phyloP scores from a whole-genome alignment of 306 rosid species.

The Acacia melanoxylon region DNA sequence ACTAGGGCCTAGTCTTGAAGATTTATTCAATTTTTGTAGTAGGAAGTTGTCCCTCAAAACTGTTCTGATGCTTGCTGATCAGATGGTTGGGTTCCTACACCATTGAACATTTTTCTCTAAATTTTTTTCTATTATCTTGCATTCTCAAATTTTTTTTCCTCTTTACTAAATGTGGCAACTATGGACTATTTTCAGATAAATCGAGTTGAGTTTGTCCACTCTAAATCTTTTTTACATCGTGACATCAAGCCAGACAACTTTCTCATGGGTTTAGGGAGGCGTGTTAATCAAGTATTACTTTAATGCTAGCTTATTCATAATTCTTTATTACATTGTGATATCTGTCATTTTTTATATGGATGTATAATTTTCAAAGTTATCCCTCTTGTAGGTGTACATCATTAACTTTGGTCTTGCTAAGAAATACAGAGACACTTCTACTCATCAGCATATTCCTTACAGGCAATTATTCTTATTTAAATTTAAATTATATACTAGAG shows the following conservation, averaged over 20 bases:
- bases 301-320: slow-evolving; percentile 3
- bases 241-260: slow-evolving; percentile 97
- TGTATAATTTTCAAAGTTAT: slow-evolving; percentile 20
- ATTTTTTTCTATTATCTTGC: slow-evolving; percentile 10
- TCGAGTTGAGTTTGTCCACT: slow-evolving; percentile 88
- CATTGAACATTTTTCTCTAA: slow-evolving; percentile 2
- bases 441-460: slow-evolving; percentile 95
- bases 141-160: background rate
- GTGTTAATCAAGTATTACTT: slow-evolving; percentile 84
- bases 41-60: slow-evolving; percentile 94
- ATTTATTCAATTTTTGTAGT: slow-evolving; percentile 90
- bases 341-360: slow-evolving; percentile 21
- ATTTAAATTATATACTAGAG: background rate
- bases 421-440: slow-evolving; percentile 84
- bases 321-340: background rate
- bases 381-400: slow-evolving; percentile 63
- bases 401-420: slow-evolving; percentile 98
- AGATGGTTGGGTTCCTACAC: slow-evolving; percentile 66
- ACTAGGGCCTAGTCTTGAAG: slow-evolving; percentile 96
- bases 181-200: slow-evolving; percentile 60
- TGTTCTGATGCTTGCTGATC: slow-evolving; percentile 98
- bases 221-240: slow-evolving; percentile 91
- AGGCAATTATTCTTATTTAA: slow-evolving; percentile 50
- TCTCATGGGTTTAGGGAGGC: slow-evolving; percentile 97
- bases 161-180: slow-evolving; percentile 7